Conservation (phyloP, 108 stramenopile species). For the Schizochytrium sp. region DNA sequence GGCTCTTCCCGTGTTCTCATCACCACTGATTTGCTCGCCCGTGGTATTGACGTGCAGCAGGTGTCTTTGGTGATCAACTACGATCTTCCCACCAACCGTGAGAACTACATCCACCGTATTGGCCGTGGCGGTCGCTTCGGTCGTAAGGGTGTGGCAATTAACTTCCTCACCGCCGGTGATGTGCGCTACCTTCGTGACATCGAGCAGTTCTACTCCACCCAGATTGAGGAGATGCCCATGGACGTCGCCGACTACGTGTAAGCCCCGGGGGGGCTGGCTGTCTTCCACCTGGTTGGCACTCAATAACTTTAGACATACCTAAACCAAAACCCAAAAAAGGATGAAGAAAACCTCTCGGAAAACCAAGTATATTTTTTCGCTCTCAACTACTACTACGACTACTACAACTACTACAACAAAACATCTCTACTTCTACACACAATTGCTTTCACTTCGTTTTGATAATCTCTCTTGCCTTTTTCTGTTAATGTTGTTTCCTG, state of each 20-base stretch:
- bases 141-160: slow-evolving; percentile 99
- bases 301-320: not conserved
- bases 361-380: no score
- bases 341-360: no score
- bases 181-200: slow-evolving; percentile 99
- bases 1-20: slow-evolving; percentile 99
- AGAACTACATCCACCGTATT: slow-evolving; percentile 99
- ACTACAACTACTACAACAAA: no score
- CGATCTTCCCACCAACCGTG: slow-evolving; percentile 99
- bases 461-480: no score
- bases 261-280: slow-evolving; percentile 36
- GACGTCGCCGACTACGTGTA: slow-evolving; percentile 54
- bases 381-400: no score
- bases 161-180: slow-evolving; percentile 97
- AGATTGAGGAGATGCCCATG: slow-evolving; percentile 93
- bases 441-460: no score
- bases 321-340: no score
- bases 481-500: no score
- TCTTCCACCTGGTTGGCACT: slow-evolving; percentile 31
- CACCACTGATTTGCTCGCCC: slow-evolving; percentile 92
- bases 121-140: slow-evolving; percentile 99
- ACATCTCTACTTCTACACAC: no score
- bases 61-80: slow-evolving; percentile 99
- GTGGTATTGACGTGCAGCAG: slow-evolving; percentile 94
- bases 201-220: slow-evolving; percentile 98